Conservation (phyloP, 1,284 basidiomycete species). For the Tilletiopsis washingtonensis region DNA sequence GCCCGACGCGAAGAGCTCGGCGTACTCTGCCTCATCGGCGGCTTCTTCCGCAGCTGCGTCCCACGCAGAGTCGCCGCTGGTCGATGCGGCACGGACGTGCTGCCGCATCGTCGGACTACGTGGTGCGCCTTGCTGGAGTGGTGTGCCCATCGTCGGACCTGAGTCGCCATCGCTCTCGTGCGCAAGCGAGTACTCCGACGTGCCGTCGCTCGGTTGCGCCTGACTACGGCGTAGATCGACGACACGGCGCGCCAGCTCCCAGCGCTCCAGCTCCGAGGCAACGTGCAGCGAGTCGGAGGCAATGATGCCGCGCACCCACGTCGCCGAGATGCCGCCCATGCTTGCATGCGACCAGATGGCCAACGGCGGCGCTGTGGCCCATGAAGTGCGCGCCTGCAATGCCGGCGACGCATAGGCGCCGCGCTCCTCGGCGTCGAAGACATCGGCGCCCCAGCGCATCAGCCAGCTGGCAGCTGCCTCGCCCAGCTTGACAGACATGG, state of each 20-base stretch:
- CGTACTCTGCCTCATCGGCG: constrained; percentile 36
- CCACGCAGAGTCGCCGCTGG: too few relatives aligned
- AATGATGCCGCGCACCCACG: constrained; percentile 67
- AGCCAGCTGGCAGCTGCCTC: constrained; percentile 84
- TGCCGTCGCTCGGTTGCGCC: too few relatives aligned
- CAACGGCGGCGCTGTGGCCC: constrained; percentile 51
- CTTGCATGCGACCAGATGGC: constrained; percentile 47
- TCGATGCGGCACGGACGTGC: too few relatives aligned
- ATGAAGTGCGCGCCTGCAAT: background rate
- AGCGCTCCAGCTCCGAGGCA: constrained; percentile 68
- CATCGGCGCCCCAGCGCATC: constrained; percentile 71
- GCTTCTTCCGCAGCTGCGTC: too few relatives aligned
- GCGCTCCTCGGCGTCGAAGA: constrained; percentile 64
- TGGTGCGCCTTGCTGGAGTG: too few relatives aligned
- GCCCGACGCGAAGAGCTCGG: constrained; percentile 64
- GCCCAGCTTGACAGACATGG: constrained; percentile 77
- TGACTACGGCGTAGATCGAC: constrained; percentile 46
- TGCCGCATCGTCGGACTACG: too few relatives aligned
- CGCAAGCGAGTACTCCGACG: too few relatives aligned
- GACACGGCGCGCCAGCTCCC: constrained; percentile 66
- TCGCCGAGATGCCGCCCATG: constrained; percentile 59
- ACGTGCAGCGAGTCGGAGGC: constrained; percentile 75
- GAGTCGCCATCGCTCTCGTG: too few relatives aligned
- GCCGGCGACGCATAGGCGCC: background rate
- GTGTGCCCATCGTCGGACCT: too few relatives aligned